Conservation (phyloP, 108 stramenopile species). For the Craspedostauros australis region DNA sequence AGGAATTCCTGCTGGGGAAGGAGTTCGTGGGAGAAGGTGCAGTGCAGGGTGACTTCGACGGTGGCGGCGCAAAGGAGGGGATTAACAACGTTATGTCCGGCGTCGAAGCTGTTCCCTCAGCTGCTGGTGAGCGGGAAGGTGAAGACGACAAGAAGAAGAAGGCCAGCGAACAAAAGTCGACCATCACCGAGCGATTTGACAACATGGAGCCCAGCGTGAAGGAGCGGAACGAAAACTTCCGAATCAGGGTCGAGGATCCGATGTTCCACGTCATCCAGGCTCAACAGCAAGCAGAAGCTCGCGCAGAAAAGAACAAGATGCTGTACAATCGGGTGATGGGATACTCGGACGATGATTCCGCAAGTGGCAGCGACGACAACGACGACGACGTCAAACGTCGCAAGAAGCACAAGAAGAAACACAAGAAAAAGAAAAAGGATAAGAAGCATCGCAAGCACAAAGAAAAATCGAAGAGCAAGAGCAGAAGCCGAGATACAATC, state of each 20-base stretch:
- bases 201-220: constrained; percentile 21
- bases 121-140: constrained; percentile 8
- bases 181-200: not conserved
- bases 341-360: not conserved
- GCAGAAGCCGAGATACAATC: constrained; percentile 20
- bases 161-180: not conserved
- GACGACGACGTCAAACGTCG: not conserved
- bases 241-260: constrained; percentile 74
- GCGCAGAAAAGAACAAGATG: constrained; percentile 44
- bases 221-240: constrained; percentile 71
- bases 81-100: constrained; percentile 37
- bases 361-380: constrained; percentile 4
- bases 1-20: constrained; percentile 90
- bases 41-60: constrained; percentile 54
- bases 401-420: not conserved
- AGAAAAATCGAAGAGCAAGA: constrained; percentile 1
- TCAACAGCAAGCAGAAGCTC: constrained; percentile 32
- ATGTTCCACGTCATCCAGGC: constrained; percentile 72
- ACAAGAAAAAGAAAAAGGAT: constrained; percentile 1
- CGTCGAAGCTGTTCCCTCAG: constrained; percentile 27
- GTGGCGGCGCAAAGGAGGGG: constrained; percentile 46
- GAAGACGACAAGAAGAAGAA: constrained; percentile 15
- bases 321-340: constrained; percentile 61
- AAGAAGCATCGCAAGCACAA: not conserved
- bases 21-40: constrained; percentile 53